Conservation (phyloP, 257 asterid genomes). For the Solanum phureja region DNA sequence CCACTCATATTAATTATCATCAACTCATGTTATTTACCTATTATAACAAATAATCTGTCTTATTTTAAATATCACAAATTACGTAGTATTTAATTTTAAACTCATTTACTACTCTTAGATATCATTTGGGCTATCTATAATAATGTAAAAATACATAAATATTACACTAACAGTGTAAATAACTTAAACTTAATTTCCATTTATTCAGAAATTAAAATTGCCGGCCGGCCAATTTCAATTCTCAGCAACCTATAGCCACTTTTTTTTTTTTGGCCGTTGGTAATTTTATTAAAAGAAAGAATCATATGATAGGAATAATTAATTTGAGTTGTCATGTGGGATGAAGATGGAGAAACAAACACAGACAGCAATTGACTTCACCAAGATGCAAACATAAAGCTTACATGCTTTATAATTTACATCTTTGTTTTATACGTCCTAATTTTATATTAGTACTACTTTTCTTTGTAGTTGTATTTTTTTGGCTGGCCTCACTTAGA, state of each 20-base stretch:
- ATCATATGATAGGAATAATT: background rate
- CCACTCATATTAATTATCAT: too few species aligned
- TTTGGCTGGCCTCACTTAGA: background rate
- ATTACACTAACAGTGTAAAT: background rate
- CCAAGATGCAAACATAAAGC: background rate
- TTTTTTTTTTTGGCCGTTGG: background rate
- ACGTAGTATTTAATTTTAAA: background rate
- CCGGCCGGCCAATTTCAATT: background rate
- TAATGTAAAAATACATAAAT: background rate
- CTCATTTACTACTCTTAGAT: background rate
- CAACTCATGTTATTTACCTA: background rate
- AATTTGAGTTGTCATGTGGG: background rate
- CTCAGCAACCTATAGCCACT: background rate
- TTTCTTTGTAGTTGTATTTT: background rate
- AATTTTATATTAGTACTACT: background rate
- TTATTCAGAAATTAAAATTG: background rate
- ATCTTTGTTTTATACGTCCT: background rate
- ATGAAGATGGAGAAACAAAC: conserved; percentile 5
- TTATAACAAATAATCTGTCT: background rate
- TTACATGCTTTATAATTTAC: background rate
- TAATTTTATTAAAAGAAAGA: background rate
- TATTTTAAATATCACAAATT: background rate
- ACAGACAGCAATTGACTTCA: background rate
- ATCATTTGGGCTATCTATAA: background rate
- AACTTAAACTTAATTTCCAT: background rate